phyloP scores from a whole-genome alignment of 495 filamentous ascomycete genomes.

The Penicillium macrosclerotiorum region DNA sequence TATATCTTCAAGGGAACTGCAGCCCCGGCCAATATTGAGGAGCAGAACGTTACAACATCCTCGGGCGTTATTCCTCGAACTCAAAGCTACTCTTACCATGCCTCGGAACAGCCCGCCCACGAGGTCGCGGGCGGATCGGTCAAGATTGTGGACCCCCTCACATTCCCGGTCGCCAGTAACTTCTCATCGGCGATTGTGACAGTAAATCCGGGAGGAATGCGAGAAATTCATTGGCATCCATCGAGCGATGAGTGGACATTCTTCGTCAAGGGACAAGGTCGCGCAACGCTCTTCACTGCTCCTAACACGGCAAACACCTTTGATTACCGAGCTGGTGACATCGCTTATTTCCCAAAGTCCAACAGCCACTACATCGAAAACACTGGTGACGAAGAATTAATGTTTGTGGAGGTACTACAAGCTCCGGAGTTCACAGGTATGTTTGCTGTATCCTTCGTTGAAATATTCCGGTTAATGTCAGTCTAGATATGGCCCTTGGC shows the following conservation, averaged over 20 bases:
- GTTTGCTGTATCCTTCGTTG: constrained; percentile 2
- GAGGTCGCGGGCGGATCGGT: constrained; percentile 61
- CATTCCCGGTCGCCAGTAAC: constrained; percentile 58
- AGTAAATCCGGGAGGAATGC: constrained; percentile 68
- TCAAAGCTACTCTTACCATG: constrained; percentile 64
- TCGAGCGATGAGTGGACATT: constrained; percentile 75
- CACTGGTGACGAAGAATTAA: constrained; percentile 62
- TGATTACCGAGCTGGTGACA: constrained; percentile 72
- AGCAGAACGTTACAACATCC: constrained; percentile 60
- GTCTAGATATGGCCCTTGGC: constrained; percentile 56
- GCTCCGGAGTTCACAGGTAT: constrained; percentile 59
- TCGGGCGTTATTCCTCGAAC: constrained; percentile 53
- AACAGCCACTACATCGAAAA: constrained; percentile 75
- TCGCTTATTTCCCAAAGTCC: constrained; percentile 65
- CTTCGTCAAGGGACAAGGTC: constrained; percentile 65
- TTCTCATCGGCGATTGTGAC: constrained; percentile 65
- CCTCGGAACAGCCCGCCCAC: constrained; percentile 59
- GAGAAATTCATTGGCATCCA: constrained; percentile 81
- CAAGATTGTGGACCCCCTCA: constrained; percentile 63
- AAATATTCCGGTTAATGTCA: background rate
- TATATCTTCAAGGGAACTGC: constrained; percentile 71
- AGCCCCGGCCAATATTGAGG: constrained; percentile 55
- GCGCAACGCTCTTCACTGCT: constrained; percentile 65
- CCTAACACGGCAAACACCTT: constrained; percentile 62
- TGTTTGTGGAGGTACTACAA: constrained; percentile 70